Base-by-base conservation (phyloP, 2,329 filamentous ascomycete species). In the Trichoderma semiorbis region DNA sequence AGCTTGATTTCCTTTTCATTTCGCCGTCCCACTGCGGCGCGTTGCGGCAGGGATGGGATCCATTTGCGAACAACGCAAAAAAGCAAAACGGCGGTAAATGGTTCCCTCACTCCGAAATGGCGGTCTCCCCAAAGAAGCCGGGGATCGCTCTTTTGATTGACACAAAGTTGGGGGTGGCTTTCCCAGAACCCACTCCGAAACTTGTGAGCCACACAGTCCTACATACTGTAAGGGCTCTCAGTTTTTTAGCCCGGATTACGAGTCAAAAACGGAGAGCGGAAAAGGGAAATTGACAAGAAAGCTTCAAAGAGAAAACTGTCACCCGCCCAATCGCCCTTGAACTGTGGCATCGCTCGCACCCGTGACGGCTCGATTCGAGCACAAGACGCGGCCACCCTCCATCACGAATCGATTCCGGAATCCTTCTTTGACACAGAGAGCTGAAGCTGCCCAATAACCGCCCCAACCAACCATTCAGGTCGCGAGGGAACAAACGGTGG, bases 301-400 rank as follows among this genome's bases (percentile, higher is more conserved):
- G 24, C 24, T 58, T 32, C 4, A 58, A 21, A 4, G 24, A 21
- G 24, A 21, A n/a, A 55, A 30, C 63, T 68, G 65, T 58, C 65
- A 60, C n/a, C 32, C 28, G 55, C 55, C 65, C 65, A 68, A 68
- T 68, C 65, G 53, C 53, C 36, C 65, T 68, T 26, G 36, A 68
- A 26, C 39, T 32, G 55, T 69, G 65, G 32, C 65, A 69, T 69
- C 55, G n/a, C 36, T 43, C 11, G 47, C 47, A 53, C 18, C 47
- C 47, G 47, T 53, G 47, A 53, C 47, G 43, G 55, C 55, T 55
- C 32, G 58, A 57, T 50, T 47, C 39, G 39, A 57, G 53, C 53
- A 69, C 53, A 60, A 32, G 65, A 69, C 55, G 53, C 65, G n/a
- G 34, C 53, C 65, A 47, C 55, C 65, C 65, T 69, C 65, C 65